Base-by-base conservation (phyloP, 306 rosid genomes). In the Calophaca sinica region DNA sequence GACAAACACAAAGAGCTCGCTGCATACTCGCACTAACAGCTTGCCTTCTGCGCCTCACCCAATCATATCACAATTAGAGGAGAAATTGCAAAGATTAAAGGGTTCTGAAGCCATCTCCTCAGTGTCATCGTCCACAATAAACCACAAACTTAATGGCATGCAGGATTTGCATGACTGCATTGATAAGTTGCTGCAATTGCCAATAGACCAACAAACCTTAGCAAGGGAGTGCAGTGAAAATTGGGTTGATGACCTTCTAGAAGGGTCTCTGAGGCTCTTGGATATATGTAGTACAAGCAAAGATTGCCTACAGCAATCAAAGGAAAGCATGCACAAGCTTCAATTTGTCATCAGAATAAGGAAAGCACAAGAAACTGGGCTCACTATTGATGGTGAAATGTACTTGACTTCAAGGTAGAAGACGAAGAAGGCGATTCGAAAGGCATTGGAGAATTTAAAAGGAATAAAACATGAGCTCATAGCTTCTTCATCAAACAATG, bases 111-210 rank as follows among this genome's bases (percentile, higher is more conserved):
- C 76, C 50, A 39, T 62, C 29, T 29, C 83, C 4, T 74, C 76
- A 4, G 38, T 0, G 38, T 35, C 44, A 39, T 39, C 44, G 4
- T 39, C 44, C 1, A 2, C 1, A n/a, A 58, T 79, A 46, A 6
- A 36, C 58, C 51, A 70, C 14, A 83, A 64, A 48, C 63, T 75
- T 2, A 54, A 35, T 42, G 76, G 60, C 45, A 57, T 71, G 77
- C 68, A 49, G 65, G 82, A 79, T 26, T 75, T 83, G 62, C 76
- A 83, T 49, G 81, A 70, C 1, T 62, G 2, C 65, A 32, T 32
- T n/a, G 72, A 70, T 35, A 74, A 79, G 70, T 63, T 83, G 81
- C 79, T 83, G 3, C 74, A 69, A 39, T 64, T 83, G 46, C 65
- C 87, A 53, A 12, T 36, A 3, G 54, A 33, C 10, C 79, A 76